phyloP scores from a whole-genome alignment of 2,329 filamentous ascomycete species.

The Epichloe coenophiala region DNA sequence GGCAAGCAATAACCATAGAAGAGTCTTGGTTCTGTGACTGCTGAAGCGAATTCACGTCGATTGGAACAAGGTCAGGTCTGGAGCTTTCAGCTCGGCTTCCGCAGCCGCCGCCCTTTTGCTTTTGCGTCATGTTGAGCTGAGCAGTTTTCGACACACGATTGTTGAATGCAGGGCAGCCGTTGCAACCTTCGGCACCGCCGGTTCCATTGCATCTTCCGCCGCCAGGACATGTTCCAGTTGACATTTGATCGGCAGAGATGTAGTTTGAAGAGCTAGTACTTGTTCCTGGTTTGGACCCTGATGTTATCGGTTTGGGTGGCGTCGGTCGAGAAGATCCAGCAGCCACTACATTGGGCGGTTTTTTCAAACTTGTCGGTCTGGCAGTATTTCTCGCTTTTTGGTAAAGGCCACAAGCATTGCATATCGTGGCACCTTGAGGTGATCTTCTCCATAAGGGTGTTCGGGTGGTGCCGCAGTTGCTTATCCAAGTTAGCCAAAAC shows the following conservation, averaged over 20 bases:
- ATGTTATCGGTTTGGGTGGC: conserved; percentile 23
- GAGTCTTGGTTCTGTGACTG: conserved; percentile 18
- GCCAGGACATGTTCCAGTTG: conserved; percentile 83
- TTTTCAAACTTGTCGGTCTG: conserved; percentile 80
- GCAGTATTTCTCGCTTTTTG: conserved; percentile 85
- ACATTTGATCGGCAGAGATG: conserved; percentile 60
- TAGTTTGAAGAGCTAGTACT: conserved; percentile 49
- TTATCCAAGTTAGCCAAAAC: conserved; percentile 32
- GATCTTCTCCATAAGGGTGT: conserved; percentile 93
- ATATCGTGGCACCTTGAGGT: conserved; percentile 86
- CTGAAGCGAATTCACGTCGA: conserved; percentile 22
- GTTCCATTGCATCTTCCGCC: conserved; percentile 94
- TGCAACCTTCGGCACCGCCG: conserved; percentile 86
- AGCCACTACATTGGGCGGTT: conserved; percentile 43
- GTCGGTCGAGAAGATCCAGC: conserved; percentile 29
- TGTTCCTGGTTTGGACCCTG: conserved; percentile 25
- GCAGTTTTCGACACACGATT: conserved; percentile 86
- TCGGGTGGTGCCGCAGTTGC: conserved; percentile 88
- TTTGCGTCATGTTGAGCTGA: conserved; percentile 48
- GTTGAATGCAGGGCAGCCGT: conserved; percentile 93
- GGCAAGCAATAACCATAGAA: conserved; percentile 65
- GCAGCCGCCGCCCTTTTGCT: conserved; percentile 23
- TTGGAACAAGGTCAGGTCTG: conserved; percentile 16
- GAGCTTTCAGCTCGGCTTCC: conserved; percentile 13
- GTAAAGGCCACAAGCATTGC: conserved; percentile 94